Percentiles rank a stretch among this genome's conserved stretches.
phyloP scores from a whole-genome alignment of 768 basidiomycete genomes.

The Tephrocybe sp. region DNA sequence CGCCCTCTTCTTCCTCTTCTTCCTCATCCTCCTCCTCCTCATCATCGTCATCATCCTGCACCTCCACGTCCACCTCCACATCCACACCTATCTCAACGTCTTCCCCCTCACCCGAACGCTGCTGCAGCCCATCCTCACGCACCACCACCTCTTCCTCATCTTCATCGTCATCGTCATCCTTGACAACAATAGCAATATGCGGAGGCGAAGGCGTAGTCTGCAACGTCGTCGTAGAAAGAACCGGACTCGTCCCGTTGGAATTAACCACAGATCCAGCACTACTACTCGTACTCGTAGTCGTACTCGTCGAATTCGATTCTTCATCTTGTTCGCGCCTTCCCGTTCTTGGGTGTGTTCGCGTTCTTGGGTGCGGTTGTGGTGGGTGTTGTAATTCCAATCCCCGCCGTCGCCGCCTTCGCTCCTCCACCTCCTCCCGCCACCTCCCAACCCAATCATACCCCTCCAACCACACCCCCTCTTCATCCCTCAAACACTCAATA shows the following conservation, averaged over 20 bases:
- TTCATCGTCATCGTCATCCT: constrained; percentile 19
- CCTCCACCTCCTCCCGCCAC: constrained; percentile 36
- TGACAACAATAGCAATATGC: constrained; percentile 41
- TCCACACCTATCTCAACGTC: too few relatives aligned
- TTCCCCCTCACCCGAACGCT: too few relatives aligned
- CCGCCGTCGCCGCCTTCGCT: too few relatives aligned
- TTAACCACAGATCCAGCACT: constrained; percentile 21
- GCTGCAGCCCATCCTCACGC: too few relatives aligned
- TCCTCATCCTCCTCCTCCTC: too few relatives aligned
- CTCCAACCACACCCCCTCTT: constrained; percentile 69
- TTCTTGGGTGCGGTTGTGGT: too few relatives aligned
- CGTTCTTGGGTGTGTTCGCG: constrained; percentile 10
- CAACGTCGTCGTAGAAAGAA: constrained; percentile 68
- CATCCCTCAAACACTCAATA: constrained; percentile 50
- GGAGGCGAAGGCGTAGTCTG: constrained; percentile 80
- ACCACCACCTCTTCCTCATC: too few relatives aligned
- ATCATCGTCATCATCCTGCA: too few relatives aligned
- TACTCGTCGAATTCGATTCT: constrained; percentile 48
- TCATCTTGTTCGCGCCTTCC: neutral
- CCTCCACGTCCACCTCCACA: too few relatives aligned
- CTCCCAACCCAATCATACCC: constrained; percentile 67
- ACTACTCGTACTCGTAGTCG: constrained; percentile 39
- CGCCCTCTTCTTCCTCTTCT: too few relatives aligned
- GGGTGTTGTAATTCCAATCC: too few relatives aligned
- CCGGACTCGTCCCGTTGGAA: constrained; percentile 62